Conservation (phyloP, 1,284 basidiomycete species). For the Phylloporus gajari region DNA sequence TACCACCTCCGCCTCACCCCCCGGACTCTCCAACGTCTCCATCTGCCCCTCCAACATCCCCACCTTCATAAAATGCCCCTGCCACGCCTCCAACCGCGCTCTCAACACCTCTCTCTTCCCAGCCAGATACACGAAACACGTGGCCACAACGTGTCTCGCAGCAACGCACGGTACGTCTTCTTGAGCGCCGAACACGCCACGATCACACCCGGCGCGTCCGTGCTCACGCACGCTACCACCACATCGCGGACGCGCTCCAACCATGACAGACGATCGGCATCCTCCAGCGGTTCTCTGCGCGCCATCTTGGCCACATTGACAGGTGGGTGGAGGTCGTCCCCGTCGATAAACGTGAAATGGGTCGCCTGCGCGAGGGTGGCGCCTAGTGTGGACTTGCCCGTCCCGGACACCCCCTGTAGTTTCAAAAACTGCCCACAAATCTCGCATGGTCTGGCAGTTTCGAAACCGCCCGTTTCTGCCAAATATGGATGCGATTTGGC, state of each 20-base stretch:
- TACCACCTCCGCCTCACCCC: slow-evolving; percentile 73
- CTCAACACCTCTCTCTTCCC: slow-evolving; percentile 74
- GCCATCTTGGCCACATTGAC: slow-evolving; percentile 92
- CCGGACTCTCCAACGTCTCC: slow-evolving; percentile 81
- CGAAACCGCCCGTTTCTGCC: too few species aligned
- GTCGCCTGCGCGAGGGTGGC: slow-evolving; percentile 69
- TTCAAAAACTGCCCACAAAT: too few species aligned
- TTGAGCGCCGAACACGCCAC: slow-evolving; percentile 92
- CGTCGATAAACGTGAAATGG: slow-evolving; percentile 84
- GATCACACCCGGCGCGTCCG: slow-evolving; percentile 66
- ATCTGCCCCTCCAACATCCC: slow-evolving; percentile 91
- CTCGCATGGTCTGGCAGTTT: too few species aligned
- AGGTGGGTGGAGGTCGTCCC: slow-evolving; percentile 87
- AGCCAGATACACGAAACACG: slow-evolving; percentile 87
- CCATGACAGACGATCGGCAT: slow-evolving; percentile 90
- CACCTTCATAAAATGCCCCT: slow-evolving; percentile 92
- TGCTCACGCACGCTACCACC: slow-evolving; percentile 65
- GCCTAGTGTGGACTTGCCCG: slow-evolving; percentile 92
- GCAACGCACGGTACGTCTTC: slow-evolving; percentile 81
- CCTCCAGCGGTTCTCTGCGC: slow-evolving; percentile 79
- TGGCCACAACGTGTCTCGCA: slow-evolving; percentile 63
- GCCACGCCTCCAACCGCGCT: slow-evolving; percentile 76
- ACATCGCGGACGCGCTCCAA: slow-evolving; percentile 76
- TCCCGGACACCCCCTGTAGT: slow-evolving; percentile 78
- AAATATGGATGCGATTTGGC: too few species aligned